A percentile compares a stretch with the other conserved stretches of the same genome.
Evolutionary conservation across 2,329 filamentous ascomycete species (phyloP).

Genomic region (Aspergillus sergii): DNA sequence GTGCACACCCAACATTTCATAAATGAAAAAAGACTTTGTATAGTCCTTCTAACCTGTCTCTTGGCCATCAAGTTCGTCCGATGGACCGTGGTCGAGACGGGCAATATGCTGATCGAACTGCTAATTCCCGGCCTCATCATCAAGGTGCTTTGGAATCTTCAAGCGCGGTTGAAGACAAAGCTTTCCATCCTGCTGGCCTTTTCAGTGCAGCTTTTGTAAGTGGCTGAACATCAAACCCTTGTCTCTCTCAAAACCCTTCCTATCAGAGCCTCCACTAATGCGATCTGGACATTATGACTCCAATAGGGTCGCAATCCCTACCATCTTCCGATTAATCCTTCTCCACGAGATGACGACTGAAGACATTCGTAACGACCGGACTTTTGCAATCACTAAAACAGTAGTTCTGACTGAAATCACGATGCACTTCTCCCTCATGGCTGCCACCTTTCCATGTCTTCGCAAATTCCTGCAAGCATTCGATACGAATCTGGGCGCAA

Average conservation of each 20-base stretch:
- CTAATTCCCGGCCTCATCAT: slow-evolving; percentile 2
- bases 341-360: background rate
- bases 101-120: background rate
- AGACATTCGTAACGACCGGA: background rate
- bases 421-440: slow-evolving; percentile 6
- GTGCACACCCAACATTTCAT: too few species aligned
- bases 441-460: slow-evolving; percentile 4
- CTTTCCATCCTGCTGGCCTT: background rate
- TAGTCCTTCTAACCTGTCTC: background rate
- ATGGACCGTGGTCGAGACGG: background rate
- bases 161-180: background rate
- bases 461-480: slow-evolving; percentile 3
- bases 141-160: background rate
- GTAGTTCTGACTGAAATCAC: background rate
- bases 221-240: too few species aligned
- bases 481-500: slow-evolving; percentile 5
- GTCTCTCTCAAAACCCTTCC: accelerated
- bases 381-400: background rate
- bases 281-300: too few species aligned
- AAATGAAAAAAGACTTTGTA: too few species aligned
- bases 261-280: too few species aligned
- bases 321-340: background rate
- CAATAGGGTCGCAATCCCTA: background rate
- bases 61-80: background rate
- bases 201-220: background rate